These are phyloP conservation scores for Oryza meridionalis DNA, from an alignment of 176 grass and related monocot genomes.

Conservation along the genomic window DNA sequence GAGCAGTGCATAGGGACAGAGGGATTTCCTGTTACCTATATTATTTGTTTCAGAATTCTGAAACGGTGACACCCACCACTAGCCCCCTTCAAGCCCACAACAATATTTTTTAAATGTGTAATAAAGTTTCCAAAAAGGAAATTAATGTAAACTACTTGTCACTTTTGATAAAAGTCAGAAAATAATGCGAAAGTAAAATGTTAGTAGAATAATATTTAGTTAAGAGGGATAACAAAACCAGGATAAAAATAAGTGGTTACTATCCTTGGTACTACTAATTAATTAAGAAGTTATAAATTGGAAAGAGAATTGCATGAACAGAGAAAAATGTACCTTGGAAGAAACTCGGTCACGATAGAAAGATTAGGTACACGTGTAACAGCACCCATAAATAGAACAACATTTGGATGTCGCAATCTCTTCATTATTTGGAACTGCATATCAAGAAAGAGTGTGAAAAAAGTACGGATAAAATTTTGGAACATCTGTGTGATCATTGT, in stretches of 20 bases:
- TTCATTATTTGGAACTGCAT: slow-evolving; percentile 93
- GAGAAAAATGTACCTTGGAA: slow-evolving; percentile 78
- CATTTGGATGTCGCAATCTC: slow-evolving; percentile 96
- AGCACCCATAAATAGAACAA: slow-evolving; percentile 99
- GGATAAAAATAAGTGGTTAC: slow-evolving; percentile 11
- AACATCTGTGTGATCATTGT: background rate
- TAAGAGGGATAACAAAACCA: slow-evolving; percentile 11
- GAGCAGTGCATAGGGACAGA: background rate
- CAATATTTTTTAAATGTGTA: slow-evolving; percentile 1
- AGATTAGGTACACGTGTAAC: slow-evolving; percentile 88
- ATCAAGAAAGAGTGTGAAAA: slow-evolving; percentile 37
- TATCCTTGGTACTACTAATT: background rate
- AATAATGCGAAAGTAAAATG: background rate
- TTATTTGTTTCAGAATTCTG: background rate
- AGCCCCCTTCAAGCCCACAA: slow-evolving; percentile 5
- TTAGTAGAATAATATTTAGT: slow-evolving; percentile 7
- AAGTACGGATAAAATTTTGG: background rate
- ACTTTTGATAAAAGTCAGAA: background rate
- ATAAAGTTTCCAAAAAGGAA: background rate
- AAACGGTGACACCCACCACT: background rate
- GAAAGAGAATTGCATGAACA: slow-evolving; percentile 27
- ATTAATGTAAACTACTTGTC: background rate
- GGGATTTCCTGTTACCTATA: background rate
- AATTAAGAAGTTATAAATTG: background rate
- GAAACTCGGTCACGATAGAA: slow-evolving; percentile 96